phyloP scores from a whole-genome alignment of 306 rosid species.

The Calophaca sinica region DNA sequence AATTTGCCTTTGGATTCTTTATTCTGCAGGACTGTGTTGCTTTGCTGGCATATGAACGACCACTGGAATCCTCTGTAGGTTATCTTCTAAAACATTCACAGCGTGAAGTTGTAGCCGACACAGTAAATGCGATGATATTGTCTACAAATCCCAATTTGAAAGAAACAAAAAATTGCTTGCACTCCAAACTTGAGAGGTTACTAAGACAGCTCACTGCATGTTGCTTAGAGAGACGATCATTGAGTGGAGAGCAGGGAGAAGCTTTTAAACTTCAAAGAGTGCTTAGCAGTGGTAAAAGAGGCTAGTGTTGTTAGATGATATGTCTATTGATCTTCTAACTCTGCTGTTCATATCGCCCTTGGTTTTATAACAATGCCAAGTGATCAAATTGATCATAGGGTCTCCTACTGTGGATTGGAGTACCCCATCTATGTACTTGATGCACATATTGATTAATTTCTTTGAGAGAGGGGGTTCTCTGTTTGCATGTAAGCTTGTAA shows the following conservation, averaged over 20 bases:
- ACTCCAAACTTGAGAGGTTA: conserved; percentile 79
- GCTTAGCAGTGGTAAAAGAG: conserved; percentile 62
- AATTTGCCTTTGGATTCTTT: conserved; percentile 35
- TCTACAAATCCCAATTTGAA: conserved; percentile 81
- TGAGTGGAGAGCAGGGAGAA: conserved; percentile 92
- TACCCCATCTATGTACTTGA: conserved; percentile 30
- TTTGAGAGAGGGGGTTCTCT: conserved; percentile 40
- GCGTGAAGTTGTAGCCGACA: conserved; percentile 95
- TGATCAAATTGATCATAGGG: conserved; percentile 41
- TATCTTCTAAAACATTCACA: conserved; percentile 84
- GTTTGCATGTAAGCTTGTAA: conserved; percentile 44
- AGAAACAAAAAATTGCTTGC: conserved; percentile 68
- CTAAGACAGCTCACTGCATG: conserved; percentile 92
- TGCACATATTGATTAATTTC: conserved; percentile 32
- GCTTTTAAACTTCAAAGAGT: conserved; percentile 81
- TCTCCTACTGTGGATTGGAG: neutral
- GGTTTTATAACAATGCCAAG: conserved; percentile 43
- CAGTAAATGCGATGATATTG: conserved; percentile 87
- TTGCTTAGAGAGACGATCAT: conserved; percentile 77
- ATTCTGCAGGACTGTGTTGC: conserved; percentile 84
- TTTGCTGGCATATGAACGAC: conserved; percentile 87
- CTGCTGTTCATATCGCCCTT: conserved; percentile 38
- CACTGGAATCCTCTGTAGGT: conserved; percentile 82
- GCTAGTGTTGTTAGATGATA: conserved; percentile 53
- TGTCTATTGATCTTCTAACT: conserved; percentile 37